phyloP scores from a whole-genome alignment of 148 eudicot genomes.

The Rhododendron griersonianum region DNA sequence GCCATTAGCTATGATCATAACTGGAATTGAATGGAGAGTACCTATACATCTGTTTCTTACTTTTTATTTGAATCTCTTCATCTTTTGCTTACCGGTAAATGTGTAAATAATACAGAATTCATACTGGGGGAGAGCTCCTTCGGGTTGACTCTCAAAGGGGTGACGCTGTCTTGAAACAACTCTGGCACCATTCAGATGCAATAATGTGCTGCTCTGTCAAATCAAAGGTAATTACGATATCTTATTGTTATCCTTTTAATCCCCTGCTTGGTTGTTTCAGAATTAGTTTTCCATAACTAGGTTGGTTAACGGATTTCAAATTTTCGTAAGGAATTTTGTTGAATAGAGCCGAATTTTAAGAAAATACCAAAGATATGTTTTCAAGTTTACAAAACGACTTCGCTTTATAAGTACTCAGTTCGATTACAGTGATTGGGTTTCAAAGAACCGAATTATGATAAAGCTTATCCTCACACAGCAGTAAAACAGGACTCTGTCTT shows the following conservation, averaged over 20 bases:
- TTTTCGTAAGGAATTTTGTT: neutral
- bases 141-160: conserved; percentile 24
- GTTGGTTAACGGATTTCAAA: neutral
- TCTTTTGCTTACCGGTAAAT: conserved; percentile 1
- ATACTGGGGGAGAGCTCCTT: conserved; percentile 43
- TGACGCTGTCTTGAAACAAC: conserved; percentile 46
- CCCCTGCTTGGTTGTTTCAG: neutral
- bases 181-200: conserved; percentile 60
- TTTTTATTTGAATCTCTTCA: neutral
- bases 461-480: neutral
- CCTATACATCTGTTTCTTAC: neutral
- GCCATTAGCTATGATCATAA: neutral
- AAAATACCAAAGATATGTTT: neutral
- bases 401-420: neutral
- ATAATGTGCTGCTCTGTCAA: conserved; percentile 60
- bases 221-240: conserved; percentile 21
- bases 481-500: neutral
- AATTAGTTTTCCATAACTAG: neutral
- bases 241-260: neutral
- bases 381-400: neutral
- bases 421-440: neutral
- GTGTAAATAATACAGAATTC: conserved; percentile 28
- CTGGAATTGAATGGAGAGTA: too few species aligned
- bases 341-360: neutral
- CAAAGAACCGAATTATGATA: neutral